Percentiles rank a stretch among this genome's conserved stretches.
phyloP scores from a whole-genome alignment of 176 grass and related monocot species.

The Lolium perenne region DNA sequence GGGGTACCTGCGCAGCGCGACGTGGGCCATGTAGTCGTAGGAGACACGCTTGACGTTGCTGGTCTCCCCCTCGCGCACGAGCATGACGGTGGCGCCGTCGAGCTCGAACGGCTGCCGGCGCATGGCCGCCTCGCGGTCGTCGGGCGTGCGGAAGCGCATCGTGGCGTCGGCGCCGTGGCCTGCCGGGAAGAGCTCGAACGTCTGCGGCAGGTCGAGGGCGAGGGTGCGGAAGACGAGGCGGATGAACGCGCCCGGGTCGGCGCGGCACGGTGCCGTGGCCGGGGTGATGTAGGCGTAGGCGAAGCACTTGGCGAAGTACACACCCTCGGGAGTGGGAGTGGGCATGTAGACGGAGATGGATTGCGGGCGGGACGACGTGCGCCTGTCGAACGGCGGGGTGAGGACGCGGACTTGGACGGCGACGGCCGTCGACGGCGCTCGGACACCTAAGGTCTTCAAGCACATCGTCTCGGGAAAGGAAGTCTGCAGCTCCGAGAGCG shows the following conservation, averaged over 20 bases:
- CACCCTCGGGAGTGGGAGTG: background rate
- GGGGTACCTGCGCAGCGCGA: background rate
- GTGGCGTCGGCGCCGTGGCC: background rate
- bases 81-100: background rate
- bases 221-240: constrained; percentile 20
- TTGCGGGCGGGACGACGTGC: background rate
- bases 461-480: too few relatives aligned
- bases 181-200: background rate
- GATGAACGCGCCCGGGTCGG: constrained; percentile 8
- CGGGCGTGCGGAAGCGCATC: constrained; percentile 11
- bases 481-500: too few relatives aligned
- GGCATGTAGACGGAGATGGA: background rate
- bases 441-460: too few relatives aligned
- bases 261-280: background rate
- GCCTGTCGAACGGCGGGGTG: background rate
- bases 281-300: constrained; percentile 36
- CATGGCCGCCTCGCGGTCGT: constrained; percentile 19
- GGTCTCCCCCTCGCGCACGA: constrained; percentile 12
- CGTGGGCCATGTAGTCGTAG: background rate
- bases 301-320: background rate
- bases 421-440: too few relatives aligned
- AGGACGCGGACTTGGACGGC: background rate
- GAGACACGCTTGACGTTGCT: background rate
- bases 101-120: background rate
- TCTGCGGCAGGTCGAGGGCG: background rate